Evolutionary conservation across 2,329 filamentous ascomycete genomes (phyloP).

Genomic region (Plenodomus biglobosus): DNA sequence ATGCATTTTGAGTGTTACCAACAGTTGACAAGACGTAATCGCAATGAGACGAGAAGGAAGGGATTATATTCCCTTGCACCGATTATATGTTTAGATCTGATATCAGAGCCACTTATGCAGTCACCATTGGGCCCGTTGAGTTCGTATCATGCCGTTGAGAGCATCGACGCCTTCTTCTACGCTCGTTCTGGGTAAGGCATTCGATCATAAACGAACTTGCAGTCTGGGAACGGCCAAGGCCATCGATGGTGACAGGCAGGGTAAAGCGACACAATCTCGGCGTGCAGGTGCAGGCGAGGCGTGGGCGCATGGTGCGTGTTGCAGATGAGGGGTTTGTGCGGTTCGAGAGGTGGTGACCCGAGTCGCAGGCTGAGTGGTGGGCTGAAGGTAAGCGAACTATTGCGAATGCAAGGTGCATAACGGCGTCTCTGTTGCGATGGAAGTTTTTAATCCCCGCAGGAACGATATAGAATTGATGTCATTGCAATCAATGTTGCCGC

Average conservation of each 20-base stretch:
- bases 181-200: conserved; percentile 5
- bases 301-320: conserved; percentile 17
- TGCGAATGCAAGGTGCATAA: conserved; percentile 23
- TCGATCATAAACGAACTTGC: conserved; percentile 10
- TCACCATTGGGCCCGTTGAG: conserved; percentile 18
- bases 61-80: conserved; percentile 13
- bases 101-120: conserved; percentile 13
- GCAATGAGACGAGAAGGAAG: conserved; percentile 5
- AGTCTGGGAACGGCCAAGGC: conserved; percentile 6
- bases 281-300: conserved; percentile 19
- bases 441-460: conserved; percentile 15
- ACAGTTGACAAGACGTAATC: conserved; percentile 11
- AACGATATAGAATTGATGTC: conserved; percentile 1
- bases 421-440: conserved; percentile 13
- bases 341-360: conserved; percentile 19
- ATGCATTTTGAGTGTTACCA: conserved; percentile 8
- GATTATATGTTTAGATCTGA: conserved; percentile 16
- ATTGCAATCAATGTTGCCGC: background rate
- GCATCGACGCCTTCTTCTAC: conserved; percentile 12
- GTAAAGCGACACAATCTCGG: conserved; percentile 15
- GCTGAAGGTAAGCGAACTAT: conserved; percentile 14
- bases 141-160: conserved; percentile 23
- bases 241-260: conserved; percentile 14
- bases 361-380: conserved; percentile 20
- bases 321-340: conserved; percentile 20